These are phyloP conservation scores for Clarireedia hainanense DNA, from an alignment of 2,329 filamentous ascomycete species.

Conservation along the genomic window DNA sequence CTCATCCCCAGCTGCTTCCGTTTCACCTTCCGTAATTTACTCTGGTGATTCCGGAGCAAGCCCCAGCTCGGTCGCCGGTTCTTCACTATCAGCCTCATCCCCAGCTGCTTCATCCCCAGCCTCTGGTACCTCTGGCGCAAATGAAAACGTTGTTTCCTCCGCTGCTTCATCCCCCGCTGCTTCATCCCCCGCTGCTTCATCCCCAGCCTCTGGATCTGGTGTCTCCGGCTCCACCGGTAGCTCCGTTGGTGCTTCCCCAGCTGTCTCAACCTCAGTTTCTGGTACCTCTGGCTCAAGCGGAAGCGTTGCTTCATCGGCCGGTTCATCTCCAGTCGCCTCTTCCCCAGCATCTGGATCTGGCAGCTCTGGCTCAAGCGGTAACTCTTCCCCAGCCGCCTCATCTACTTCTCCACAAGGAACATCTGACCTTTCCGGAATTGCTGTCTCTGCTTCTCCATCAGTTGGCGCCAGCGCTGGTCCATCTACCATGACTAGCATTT, in stretches of 20 bases:
- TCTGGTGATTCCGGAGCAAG: not conserved
- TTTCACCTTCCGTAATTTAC: not conserved
- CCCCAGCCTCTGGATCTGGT: not conserved
- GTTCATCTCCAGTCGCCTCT: not conserved
- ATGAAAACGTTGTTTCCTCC: not conserved
- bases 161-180: not conserved
- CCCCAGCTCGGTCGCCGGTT: not conserved
- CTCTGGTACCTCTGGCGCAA: not conserved
- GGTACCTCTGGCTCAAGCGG: not conserved
- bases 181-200: not conserved
- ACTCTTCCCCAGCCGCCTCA: not conserved
- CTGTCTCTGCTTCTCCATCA: not conserved
- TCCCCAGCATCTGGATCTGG: not conserved
- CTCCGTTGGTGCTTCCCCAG: not conserved
- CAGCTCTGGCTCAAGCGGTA: not conserved
- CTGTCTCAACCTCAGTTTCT: not conserved
- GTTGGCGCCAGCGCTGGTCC: not conserved
- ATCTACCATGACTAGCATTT: not conserved
- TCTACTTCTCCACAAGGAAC: too few species aligned
- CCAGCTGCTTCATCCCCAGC: not conserved
- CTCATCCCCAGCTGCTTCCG: not conserved
- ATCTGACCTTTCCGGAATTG: too few species aligned
- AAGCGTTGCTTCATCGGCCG: not conserved
- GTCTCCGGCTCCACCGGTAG: too few species aligned
- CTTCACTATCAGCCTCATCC: not conserved